Evolutionary conservation across 176 grass and related monocot genomes (phyloP).

Genomic region (Ampelocalamus luodianensis): DNA sequence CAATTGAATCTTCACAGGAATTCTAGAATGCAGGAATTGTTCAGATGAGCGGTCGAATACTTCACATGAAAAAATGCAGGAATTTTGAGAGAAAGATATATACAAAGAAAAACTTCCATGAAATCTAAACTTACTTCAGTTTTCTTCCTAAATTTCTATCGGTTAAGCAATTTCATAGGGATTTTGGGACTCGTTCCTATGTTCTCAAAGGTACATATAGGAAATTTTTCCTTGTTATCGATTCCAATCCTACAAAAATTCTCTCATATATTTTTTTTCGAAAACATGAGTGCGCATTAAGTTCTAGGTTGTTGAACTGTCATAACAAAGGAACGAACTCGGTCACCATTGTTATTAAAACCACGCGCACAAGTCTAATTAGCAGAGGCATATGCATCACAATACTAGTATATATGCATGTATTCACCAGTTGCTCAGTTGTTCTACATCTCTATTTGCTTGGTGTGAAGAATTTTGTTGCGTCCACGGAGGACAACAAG

Average conservation of each 20-base stretch:
- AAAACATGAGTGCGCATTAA: too few relatives aligned
- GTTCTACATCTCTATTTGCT: neutral
- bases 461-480: neutral
- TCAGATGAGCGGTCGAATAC: too few relatives aligned
- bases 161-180: neutral
- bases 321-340: neutral
- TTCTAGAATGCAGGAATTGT: too few relatives aligned
- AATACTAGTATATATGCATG: neutral
- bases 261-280: neutral
- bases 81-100: neutral
- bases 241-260: neutral
- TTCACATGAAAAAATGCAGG: too few relatives aligned
- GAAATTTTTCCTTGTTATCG: too few relatives aligned
- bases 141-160: neutral
- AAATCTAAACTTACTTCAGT: neutral
- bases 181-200: neutral
- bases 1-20: too few relatives aligned
- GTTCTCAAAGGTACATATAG: too few relatives aligned
- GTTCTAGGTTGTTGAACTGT: neutral
- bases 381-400: neutral
- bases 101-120: neutral
- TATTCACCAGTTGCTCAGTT: too few relatives aligned
- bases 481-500: constrained; percentile 29
- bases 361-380: neutral
- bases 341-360: neutral